Percentiles rank a stretch among this genome's conserved stretches.
These are phyloP conservation scores for Trametes gibbosa DNA, from an alignment of 768 basidiomycete genomes.

Conservation along the genomic window DNA sequence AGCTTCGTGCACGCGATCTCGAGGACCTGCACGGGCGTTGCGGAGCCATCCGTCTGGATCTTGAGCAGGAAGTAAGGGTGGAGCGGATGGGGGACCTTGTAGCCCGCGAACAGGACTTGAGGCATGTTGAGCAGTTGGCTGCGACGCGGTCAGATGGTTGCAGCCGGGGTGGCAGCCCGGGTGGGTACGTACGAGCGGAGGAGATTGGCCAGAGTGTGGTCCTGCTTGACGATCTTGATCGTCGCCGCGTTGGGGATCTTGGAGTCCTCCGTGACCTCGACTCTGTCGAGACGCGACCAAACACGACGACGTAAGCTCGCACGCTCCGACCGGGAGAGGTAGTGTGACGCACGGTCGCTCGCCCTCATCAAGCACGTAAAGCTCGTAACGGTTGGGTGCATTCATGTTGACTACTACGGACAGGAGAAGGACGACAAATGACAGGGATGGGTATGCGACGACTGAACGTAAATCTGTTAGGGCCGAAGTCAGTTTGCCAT, in stretches of 20 bases:
- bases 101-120: conserved; percentile 91
- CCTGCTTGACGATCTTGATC: conserved; percentile 92
- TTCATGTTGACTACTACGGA: conserved; percentile 57
- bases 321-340: conserved; percentile 5
- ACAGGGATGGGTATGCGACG: neutral
- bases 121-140: conserved; percentile 91
- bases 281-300: conserved; percentile 41
- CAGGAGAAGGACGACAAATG: neutral
- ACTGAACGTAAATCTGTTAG: neutral
- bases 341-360: conserved; percentile 79
- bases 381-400: conserved; percentile 89
- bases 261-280: conserved; percentile 91
- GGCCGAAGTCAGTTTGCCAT: neutral
- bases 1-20: conserved; percentile 83
- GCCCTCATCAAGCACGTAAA: conserved; percentile 88
- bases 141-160: neutral
- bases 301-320: conserved; percentile 9
- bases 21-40: conserved; percentile 79
- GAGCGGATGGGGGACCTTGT: conserved; percentile 96
- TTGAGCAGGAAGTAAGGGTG: conserved; percentile 94
- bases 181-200: conserved; percentile 73
- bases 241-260: conserved; percentile 98
- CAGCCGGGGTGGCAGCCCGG: neutral
- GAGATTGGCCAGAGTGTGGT: conserved; percentile 96
- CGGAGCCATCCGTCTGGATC: conserved; percentile 88